Conservation (phyloP, 2,329 filamentous ascomycete species). For the Endoconidiophora polonica region DNA sequence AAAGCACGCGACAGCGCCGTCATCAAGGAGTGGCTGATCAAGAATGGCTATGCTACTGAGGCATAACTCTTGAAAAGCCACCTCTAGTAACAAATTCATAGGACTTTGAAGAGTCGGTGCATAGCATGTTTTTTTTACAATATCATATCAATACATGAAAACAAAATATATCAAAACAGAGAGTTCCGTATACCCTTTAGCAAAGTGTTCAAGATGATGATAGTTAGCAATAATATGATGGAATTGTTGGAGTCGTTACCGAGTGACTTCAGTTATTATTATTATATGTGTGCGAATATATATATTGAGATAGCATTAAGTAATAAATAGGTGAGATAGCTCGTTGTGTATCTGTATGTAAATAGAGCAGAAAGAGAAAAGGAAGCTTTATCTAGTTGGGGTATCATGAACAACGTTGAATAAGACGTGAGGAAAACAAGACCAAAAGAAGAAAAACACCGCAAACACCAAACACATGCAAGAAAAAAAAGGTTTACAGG, state of each 20-base stretch:
- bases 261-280: neutral
- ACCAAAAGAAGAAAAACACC: too few relatives aligned
- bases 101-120: neutral
- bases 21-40: constrained; percentile 61
- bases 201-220: neutral
- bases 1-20: constrained; percentile 55
- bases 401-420: too few relatives aligned
- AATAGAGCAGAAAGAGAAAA: too few relatives aligned
- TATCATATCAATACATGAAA: neutral
- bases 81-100: neutral
- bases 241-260: neutral
- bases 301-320: too few relatives aligned
- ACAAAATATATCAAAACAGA: neutral
- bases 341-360: too few relatives aligned
- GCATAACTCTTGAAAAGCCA: neutral
- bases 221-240: neutral
- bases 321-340: too few relatives aligned
- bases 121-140: neutral
- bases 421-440: too few relatives aligned
- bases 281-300: too few relatives aligned
- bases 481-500: too few relatives aligned
- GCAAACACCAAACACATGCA: too few relatives aligned
- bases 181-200: neutral
- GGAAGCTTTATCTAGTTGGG: too few relatives aligned
- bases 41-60: constrained; percentile 28